These are phyloP conservation scores for Blastobotrys raffinosifermentans DNA, from an alignment of 1,139 yeast species.

Conservation along the genomic window DNA sequence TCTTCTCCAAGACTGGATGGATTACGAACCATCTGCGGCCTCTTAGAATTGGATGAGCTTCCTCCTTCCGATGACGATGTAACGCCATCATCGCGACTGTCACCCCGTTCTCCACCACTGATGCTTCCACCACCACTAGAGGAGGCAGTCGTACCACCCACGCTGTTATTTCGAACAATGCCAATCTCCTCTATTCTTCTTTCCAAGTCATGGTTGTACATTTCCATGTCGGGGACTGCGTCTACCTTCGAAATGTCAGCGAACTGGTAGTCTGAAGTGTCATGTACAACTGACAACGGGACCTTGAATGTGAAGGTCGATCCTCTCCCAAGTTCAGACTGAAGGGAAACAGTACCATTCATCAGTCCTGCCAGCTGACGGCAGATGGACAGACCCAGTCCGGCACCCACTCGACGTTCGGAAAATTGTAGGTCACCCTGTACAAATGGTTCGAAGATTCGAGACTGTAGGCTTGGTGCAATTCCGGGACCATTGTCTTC, in stretches of 20 bases:
- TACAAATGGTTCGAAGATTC: conserved; percentile 88
- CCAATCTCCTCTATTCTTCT: not conserved
- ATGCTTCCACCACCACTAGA: not conserved
- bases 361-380: conserved; percentile 81
- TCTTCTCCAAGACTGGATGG: conserved; percentile 23
- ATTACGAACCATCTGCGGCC: conserved; percentile 21
- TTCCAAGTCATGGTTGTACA: conserved; percentile 10
- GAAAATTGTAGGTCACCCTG: conserved; percentile 91
- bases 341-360: conserved; percentile 69
- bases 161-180: not conserved
- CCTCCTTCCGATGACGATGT: not conserved
- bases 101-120: conserved; percentile 19
- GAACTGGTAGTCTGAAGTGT: conserved; percentile 15
- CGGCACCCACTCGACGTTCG: conserved; percentile 88
- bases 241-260: conserved; percentile 15
- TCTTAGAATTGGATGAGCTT: conserved; percentile 5
- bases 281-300: conserved; percentile 46
- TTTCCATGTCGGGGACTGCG: conserved; percentile 18
- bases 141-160: not conserved
- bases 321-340: conserved; percentile 67
- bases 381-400: conserved; percentile 85
- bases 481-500: conserved; percentile 91
- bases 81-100: no score
- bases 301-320: conserved; percentile 75
- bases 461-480: conserved; percentile 69